Evolutionary conservation across 2,329 filamentous ascomycete species (phyloP).

Genomic region (Colletotrichum sp.): DNA sequence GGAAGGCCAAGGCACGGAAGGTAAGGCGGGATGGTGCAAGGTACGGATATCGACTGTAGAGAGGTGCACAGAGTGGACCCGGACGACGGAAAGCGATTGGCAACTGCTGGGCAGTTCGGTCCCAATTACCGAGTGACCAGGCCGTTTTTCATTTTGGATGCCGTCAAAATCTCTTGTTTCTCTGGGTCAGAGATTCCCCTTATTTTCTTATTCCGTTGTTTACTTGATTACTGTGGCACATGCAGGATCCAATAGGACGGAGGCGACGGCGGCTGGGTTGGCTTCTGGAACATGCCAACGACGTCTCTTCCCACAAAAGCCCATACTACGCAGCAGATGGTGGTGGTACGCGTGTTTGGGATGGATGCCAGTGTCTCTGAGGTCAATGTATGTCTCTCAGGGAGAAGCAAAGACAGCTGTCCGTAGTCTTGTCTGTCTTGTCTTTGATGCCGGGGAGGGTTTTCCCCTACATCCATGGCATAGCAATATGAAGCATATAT

Average conservation of each 20-base stretch:
- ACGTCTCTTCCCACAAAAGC: background rate
- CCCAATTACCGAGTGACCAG: slow-evolving; percentile 13
- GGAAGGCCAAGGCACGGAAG: background rate
- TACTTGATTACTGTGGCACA: slow-evolving; percentile 2
- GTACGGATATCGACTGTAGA: background rate
- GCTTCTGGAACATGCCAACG: slow-evolving; percentile 19
- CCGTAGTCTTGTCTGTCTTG: background rate
- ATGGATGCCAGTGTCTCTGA: background rate
- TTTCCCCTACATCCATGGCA: background rate
- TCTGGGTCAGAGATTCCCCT: background rate
- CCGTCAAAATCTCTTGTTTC: slow-evolving; percentile 10
- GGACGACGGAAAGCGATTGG: slow-evolving; percentile 3
- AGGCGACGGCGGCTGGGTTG: background rate
- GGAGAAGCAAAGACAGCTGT: background rate
- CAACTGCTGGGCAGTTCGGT: slow-evolving; percentile 12
- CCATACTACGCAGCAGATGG: background rate
- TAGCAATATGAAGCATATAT: background rate
- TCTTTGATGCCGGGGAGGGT: background rate
- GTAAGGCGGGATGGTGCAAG: background rate
- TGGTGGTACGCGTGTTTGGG: background rate
- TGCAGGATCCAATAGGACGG: background rate
- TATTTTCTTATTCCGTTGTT: slow-evolving; percentile 2
- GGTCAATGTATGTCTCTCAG: background rate
- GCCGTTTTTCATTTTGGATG: slow-evolving; percentile 5
- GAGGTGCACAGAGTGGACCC: background rate